These are phyloP conservation scores for Hygrophorus pudorinus DNA, from an alignment of 768 basidiomycete genomes.

Conservation along the genomic window DNA sequence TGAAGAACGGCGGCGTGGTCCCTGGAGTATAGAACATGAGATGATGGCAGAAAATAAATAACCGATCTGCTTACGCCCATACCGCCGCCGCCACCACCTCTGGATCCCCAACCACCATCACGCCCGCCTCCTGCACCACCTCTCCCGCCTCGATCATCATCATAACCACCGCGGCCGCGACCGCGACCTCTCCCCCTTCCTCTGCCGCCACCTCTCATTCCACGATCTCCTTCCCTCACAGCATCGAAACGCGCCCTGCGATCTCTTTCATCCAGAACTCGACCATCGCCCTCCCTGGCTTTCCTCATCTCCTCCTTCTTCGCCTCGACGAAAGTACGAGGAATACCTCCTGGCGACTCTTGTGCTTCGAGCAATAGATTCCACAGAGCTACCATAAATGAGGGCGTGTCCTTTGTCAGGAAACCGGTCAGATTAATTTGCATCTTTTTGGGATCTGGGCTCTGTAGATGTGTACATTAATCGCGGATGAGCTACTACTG, in stretches of 20 bases:
- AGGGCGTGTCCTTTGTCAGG: constrained; percentile 73
- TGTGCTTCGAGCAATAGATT: constrained; percentile 89
- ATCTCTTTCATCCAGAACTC: constrained; percentile 62
- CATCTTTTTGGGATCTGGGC: constrained; percentile 90
- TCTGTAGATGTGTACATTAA: constrained; percentile 29
- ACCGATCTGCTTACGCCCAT: constrained; percentile 15
- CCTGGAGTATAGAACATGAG: constrained; percentile 18
- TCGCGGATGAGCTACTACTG: not conserved
- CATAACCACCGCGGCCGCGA: constrained; percentile 32
- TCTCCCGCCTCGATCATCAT: constrained; percentile 30
- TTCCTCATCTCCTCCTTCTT: constrained; percentile 88
- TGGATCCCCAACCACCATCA: constrained; percentile 44
- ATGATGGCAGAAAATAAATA: not conserved
- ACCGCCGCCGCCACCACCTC: constrained; percentile 21
- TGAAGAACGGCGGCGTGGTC: constrained; percentile 38
- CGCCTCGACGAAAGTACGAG: constrained; percentile 80
- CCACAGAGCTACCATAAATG: constrained; percentile 89
- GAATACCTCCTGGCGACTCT: constrained; percentile 79
- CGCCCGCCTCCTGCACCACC: constrained; percentile 64
- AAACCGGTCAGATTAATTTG: constrained; percentile 93
- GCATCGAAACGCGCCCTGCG: constrained; percentile 61
- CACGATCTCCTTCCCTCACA: constrained; percentile 51
- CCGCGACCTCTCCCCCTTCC: constrained; percentile 47
- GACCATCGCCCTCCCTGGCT: constrained; percentile 50
- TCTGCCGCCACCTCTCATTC: constrained; percentile 33